These are phyloP conservation scores for Leccinum disarticulatum DNA, from an alignment of 768 basidiomycete genomes.

Conservation along the genomic window DNA sequence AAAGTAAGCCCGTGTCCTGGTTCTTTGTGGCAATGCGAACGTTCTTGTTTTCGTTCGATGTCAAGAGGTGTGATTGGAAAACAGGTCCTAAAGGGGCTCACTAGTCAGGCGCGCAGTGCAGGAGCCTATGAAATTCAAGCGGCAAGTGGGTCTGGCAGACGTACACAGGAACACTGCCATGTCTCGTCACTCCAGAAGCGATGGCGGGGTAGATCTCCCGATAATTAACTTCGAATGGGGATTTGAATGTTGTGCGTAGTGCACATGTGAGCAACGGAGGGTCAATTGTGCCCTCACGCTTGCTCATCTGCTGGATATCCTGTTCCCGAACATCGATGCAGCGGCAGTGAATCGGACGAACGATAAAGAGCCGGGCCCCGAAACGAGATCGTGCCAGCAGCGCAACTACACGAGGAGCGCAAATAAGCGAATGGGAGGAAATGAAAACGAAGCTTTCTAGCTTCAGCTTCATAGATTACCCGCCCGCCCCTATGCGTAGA, in stretches of 20 bases:
- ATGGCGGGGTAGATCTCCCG: background rate
- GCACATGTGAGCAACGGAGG: background rate
- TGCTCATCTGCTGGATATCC: background rate
- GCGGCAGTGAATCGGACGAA: background rate
- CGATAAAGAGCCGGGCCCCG: background rate
- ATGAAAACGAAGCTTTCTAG: background rate
- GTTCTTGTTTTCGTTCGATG: no score
- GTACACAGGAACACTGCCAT: background rate
- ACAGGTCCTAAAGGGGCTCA: background rate
- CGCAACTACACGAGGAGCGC: background rate
- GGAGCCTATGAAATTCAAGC: background rate
- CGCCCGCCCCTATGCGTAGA: background rate
- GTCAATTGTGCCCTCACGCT: background rate
- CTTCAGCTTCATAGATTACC: background rate
- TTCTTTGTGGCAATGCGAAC: no score
- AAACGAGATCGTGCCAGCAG: background rate
- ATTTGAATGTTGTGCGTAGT: background rate
- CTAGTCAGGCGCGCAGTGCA: background rate
- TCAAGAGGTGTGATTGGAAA: no score
- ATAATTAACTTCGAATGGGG: background rate
- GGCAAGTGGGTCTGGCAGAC: background rate
- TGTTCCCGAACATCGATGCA: background rate
- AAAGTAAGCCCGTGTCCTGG: no score
- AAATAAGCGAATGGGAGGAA: background rate
- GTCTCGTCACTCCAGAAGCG: background rate